A percentile compares a stretch with the other conserved stretches of the same genome.
Conservation (phyloP, 805 yeast genomes). For the Saturnispora halmiae region DNA sequence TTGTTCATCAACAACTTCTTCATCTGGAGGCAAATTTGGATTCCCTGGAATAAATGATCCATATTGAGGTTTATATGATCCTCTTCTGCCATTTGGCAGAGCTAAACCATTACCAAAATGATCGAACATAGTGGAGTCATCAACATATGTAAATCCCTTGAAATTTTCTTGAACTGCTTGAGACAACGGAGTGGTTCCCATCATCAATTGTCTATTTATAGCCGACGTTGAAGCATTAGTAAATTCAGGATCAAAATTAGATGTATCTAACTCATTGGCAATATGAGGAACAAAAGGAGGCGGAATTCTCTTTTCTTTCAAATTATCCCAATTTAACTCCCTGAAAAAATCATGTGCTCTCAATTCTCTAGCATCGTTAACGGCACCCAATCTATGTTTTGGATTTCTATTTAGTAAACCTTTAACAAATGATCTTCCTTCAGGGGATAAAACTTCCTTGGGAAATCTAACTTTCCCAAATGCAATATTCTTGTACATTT, state of each 20-base stretch:
- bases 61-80: constrained; percentile 32
- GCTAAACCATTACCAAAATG: constrained; percentile 34
- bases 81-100: constrained; percentile 29
- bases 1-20: constrained; percentile 72
- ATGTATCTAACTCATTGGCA: constrained; percentile 83
- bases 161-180: constrained; percentile 96
- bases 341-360: constrained; percentile 86
- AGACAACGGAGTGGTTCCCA: constrained; percentile 73
- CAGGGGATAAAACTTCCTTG: constrained; percentile 84
- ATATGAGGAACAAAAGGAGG: constrained; percentile 97
- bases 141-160: constrained; percentile 94
- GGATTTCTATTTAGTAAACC: constrained; percentile 94
- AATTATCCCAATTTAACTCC: constrained; percentile 83
- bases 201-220: constrained; percentile 55
- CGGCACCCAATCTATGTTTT: constrained; percentile 85
- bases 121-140: constrained; percentile 87
- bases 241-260: constrained; percentile 96
- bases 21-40: constrained; percentile 73
- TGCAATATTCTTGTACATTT: constrained; percentile 98
- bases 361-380: constrained; percentile 85
- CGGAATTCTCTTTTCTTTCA: constrained; percentile 72
- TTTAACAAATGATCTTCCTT: constrained; percentile 92
- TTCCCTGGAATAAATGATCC: constrained; percentile 75
- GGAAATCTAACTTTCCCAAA: constrained; percentile 97
- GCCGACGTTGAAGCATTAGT: constrained; percentile 85